These are phyloP conservation scores for Annulohypoxylon nitens DNA, from an alignment of 495 filamentous ascomycete genomes.

Conservation along the genomic window DNA sequence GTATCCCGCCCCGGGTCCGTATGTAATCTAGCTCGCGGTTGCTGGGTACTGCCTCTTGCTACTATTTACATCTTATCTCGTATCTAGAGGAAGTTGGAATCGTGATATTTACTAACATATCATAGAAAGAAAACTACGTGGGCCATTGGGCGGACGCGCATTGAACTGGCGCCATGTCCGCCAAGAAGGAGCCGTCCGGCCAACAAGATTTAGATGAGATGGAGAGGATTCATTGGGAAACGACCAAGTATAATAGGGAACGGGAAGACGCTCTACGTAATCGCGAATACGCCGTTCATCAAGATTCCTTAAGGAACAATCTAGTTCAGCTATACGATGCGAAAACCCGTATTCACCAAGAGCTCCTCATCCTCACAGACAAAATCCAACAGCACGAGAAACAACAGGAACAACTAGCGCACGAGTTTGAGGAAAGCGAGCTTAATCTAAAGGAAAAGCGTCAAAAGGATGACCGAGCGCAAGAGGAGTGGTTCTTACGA, in stretches of 20 bases:
- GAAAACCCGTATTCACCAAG: conserved; percentile 28
- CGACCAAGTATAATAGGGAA: conserved; percentile 31
- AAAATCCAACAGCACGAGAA: conserved; percentile 38
- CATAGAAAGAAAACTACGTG: conserved; percentile 14
- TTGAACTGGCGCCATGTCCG: conserved; percentile 42
- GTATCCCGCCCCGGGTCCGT: background rate
- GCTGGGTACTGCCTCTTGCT: background rate
- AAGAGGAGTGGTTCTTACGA: conserved; percentile 37
- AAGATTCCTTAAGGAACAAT: conserved; percentile 34
- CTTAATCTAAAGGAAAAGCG: conserved; percentile 23
- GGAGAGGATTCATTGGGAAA: conserved; percentile 42
- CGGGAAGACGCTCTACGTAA: conserved; percentile 35
- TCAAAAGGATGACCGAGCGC: conserved; percentile 37
- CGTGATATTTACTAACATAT: conserved; percentile 15
- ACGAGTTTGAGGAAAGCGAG: conserved; percentile 36
- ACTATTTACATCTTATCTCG: background rate
- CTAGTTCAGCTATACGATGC: conserved; percentile 40
- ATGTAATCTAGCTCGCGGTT: conserved; percentile 1
- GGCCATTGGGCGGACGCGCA: conserved; percentile 24
- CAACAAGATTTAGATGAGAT: conserved; percentile 41
- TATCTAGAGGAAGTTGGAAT: background rate
- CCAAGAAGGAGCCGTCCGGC: conserved; percentile 32
- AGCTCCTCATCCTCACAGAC: conserved; percentile 22
- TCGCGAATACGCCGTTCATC: conserved; percentile 31
- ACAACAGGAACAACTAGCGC: conserved; percentile 37